Evolutionary conservation across 1,284 basidiomycete genomes (phyloP).

Genomic region (Apiotrichum laibachii): DNA sequence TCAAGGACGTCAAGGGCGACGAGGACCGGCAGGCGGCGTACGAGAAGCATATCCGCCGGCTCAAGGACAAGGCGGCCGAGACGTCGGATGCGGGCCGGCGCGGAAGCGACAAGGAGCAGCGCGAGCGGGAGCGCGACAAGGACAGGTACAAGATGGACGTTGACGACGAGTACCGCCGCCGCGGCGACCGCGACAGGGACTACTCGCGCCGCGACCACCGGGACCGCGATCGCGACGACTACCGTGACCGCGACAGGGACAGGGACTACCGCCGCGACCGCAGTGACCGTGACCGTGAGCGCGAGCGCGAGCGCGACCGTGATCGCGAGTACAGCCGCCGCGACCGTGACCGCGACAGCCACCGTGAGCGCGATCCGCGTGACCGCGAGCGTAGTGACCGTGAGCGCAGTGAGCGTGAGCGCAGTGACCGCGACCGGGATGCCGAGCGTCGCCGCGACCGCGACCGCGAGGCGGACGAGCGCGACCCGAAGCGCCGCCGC

Average conservation of each 20-base stretch:
- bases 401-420: slow-evolving; percentile 5
- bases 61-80: slow-evolving; percentile 73
- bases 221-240: slow-evolving; percentile 51
- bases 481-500: slow-evolving; percentile 25
- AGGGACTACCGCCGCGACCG: slow-evolving; percentile 11
- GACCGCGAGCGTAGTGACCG: slow-evolving; percentile 11
- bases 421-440: slow-evolving; percentile 10
- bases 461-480: slow-evolving; percentile 19
- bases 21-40: slow-evolving; percentile 75
- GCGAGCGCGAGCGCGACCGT: slow-evolving; percentile 26
- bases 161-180: slow-evolving; percentile 13
- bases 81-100: slow-evolving; percentile 26
- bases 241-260: slow-evolving; percentile 23
- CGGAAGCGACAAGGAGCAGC: slow-evolving; percentile 28
- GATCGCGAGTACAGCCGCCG: slow-evolving; percentile 17
- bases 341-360: slow-evolving; percentile 9
- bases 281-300: slow-evolving; percentile 7
- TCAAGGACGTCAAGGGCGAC: slow-evolving; percentile 70
- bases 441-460: slow-evolving; percentile 4
- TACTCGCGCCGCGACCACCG: slow-evolving; percentile 11
- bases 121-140: slow-evolving; percentile 24
- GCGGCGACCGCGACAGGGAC: slow-evolving; percentile 18
- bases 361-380: slow-evolving; percentile 4
- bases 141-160: slow-evolving; percentile 35
- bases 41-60: slow-evolving; percentile 76